phyloP scores from a whole-genome alignment of 805 yeast species.

The Candida railenensis region DNA sequence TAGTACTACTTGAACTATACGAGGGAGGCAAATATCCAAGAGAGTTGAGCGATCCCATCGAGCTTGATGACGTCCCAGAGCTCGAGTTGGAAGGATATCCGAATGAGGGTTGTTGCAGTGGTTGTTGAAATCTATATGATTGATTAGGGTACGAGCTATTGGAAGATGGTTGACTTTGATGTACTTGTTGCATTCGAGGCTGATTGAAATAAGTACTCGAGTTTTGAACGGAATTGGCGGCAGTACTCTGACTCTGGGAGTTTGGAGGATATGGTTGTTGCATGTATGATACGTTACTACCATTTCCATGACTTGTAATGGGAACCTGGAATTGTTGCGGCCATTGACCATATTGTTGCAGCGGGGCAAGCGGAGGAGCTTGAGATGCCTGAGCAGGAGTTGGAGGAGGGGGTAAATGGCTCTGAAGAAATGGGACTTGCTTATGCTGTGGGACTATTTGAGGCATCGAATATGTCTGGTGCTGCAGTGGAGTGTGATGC shows the following conservation, averaged over 20 bases:
- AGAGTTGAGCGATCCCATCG: neutral
- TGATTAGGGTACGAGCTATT: neutral
- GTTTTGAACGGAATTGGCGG: neutral
- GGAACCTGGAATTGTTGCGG: constrained; percentile 6
- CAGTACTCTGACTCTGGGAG: neutral
- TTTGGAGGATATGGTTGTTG: neutral
- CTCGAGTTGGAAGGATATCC: neutral
- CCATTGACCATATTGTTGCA: constrained; percentile 1
- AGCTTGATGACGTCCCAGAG: neutral
- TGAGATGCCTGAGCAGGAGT: constrained; percentile 6
- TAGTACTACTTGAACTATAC: neutral
- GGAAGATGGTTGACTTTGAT: neutral
- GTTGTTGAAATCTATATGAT: constrained; percentile 2
- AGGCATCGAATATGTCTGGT: neutral
- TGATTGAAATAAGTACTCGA: neutral
- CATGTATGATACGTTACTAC: neutral
- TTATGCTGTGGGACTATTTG: neutral
- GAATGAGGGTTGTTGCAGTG: constrained; percentile 9
- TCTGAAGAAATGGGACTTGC: neutral
- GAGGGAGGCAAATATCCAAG: constrained; percentile 2
- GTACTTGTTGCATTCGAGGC: neutral
- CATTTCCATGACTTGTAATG: neutral
- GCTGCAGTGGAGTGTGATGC: neutral
- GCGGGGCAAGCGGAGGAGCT: constrained; percentile 7
- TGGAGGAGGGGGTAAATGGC: neutral